Conservation (phyloP, 306 rosid species). For the Cotoneaster glaucophyllus region DNA sequence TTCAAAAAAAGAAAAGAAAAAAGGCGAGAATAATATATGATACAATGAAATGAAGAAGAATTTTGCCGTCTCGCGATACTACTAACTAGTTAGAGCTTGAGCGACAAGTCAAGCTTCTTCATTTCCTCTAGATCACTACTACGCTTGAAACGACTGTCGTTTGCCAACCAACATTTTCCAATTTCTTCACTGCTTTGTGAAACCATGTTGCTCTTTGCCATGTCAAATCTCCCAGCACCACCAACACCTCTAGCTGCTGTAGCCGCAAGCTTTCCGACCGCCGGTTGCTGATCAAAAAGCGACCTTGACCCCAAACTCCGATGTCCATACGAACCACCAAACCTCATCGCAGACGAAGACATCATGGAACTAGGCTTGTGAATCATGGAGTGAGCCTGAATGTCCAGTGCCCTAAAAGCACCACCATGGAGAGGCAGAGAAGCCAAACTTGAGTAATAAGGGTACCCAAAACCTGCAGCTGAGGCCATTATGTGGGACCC, state of each 20-base stretch:
- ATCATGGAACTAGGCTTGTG: slow-evolving; percentile 36
- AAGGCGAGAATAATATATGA: neutral
- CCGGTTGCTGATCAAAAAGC: slow-evolving; percentile 35
- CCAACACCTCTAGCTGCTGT: slow-evolving; percentile 11
- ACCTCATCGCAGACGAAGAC: neutral
- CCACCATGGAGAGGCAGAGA: slow-evolving; percentile 48
- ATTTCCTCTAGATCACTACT: slow-evolving; percentile 31
- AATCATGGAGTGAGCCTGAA: slow-evolving; percentile 45
- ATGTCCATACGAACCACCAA: slow-evolving; percentile 25
- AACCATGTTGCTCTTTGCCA: neutral
- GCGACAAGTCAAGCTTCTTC: slow-evolving; percentile 60
- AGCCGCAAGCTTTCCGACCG: slow-evolving; percentile 32
- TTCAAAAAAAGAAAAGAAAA: neutral
- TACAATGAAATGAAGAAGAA: neutral
- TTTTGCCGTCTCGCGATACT: neutral
- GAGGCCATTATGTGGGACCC: slow-evolving; percentile 43
- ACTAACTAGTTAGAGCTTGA: slow-evolving; percentile 40
- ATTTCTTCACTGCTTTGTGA: slow-evolving; percentile 15
- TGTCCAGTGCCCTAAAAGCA: slow-evolving; percentile 34
- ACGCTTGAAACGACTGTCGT: slow-evolving; percentile 27
- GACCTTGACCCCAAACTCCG: slow-evolving; percentile 29
- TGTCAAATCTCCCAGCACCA: slow-evolving; percentile 17
- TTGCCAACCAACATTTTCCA: slow-evolving; percentile 25
- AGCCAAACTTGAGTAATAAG: slow-evolving; percentile 39
- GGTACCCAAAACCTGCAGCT: slow-evolving; percentile 32